A percentile compares a stretch with the other conserved stretches of the same genome.
Evolutionary conservation across 129 eudicot species (phyloP).

Genomic region (Flaveria linearis): DNA sequence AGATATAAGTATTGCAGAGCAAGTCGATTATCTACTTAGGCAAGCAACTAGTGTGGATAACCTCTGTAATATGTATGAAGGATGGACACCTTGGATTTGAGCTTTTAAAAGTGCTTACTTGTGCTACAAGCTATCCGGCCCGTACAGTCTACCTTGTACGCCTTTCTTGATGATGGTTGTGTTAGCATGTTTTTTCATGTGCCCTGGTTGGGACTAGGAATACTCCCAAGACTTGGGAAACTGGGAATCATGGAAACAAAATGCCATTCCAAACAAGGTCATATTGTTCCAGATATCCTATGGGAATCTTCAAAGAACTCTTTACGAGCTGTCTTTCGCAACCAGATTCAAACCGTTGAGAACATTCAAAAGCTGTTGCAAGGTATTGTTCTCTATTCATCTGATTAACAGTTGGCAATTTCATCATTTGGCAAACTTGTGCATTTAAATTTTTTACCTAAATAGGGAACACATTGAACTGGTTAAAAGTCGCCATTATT

Average conservation of each 20-base stretch:
- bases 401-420: not conserved
- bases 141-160: not conserved
- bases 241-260: constrained; percentile 16
- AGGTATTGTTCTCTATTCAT: constrained; percentile 20
- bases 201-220: constrained; percentile 16
- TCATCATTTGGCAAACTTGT: not conserved
- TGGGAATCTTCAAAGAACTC: constrained; percentile 5
- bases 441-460: not conserved
- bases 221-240: constrained; percentile 20
- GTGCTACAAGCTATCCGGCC: constrained; percentile 18
- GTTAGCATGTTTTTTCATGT: constrained; percentile 13
- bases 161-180: constrained; percentile 18
- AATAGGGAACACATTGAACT: not conserved
- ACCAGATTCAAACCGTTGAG: constrained; percentile 12
- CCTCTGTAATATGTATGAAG: constrained; percentile 99
- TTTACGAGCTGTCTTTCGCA: constrained; percentile 15
- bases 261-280: constrained; percentile 20
- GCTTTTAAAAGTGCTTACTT: constrained; percentile 13
- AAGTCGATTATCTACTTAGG: constrained; percentile 89
- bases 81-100: constrained; percentile 99
- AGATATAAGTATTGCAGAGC: constrained; percentile 75
- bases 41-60: constrained; percentile 94
- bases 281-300: not conserved
- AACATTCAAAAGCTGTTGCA: constrained; percentile 17
- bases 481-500: not conserved